Conservation (phyloP, 352 stramenopile species). For the Phytophthora tubulina region DNA sequence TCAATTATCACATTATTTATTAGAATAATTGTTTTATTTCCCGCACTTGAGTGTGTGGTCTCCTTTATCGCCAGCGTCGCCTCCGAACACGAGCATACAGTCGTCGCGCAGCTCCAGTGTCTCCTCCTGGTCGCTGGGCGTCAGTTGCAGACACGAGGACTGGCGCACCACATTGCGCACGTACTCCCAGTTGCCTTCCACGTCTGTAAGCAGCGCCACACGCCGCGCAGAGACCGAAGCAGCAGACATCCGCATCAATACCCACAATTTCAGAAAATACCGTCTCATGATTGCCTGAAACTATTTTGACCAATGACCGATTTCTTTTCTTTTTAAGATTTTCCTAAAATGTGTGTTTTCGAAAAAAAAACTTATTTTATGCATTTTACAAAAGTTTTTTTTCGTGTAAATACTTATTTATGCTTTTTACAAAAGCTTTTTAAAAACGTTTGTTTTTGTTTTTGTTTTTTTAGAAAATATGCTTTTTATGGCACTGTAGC, state of each 20-base stretch:
- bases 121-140: constrained; percentile 22
- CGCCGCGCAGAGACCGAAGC: constrained; percentile 37
- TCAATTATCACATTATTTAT: not conserved
- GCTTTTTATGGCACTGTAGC: not conserved
- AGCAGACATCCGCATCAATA: constrained; percentile 12
- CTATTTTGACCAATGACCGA: constrained; percentile 21
- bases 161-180: constrained; percentile 71
- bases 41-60: constrained; percentile 81
- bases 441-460: too few species aligned
- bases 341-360: too few species aligned
- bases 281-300: not conserved
- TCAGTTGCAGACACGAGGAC: constrained; percentile 69
- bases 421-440: too few species aligned
- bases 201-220: constrained; percentile 80
- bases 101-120: constrained; percentile 71
- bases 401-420: too few species aligned
- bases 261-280: constrained; percentile 14
- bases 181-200: constrained; percentile 87
- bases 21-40: constrained; percentile 11
- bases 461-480: not conserved
- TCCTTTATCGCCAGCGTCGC: constrained; percentile 93
- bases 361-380: too few species aligned
- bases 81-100: constrained; percentile 91
- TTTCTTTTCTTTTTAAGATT: not conserved
- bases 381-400: too few species aligned